phyloP scores from a whole-genome alignment of 257 asterid species.

The Capsicum pubescens region DNA sequence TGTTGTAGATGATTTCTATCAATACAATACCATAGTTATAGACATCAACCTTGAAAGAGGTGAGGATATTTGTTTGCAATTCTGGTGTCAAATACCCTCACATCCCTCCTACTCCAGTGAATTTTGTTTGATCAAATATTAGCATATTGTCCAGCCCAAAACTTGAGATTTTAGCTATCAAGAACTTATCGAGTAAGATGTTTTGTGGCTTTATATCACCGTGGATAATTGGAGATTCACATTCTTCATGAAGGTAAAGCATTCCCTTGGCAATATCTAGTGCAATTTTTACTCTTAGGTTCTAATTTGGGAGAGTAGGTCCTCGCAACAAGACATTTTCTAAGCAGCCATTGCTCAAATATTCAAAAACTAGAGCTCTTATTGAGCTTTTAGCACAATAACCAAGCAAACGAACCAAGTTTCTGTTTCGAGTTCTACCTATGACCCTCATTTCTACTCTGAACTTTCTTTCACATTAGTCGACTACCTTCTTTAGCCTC shows the following conservation, averaged over 20 bases:
- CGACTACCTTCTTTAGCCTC: constrained; percentile 38
- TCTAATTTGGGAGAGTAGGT: constrained; percentile 26
- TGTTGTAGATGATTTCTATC: constrained; percentile 37
- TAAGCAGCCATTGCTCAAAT: constrained; percentile 40
- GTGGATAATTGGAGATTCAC: constrained; percentile 42
- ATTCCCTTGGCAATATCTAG: constrained; percentile 41
- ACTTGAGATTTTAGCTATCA: constrained; percentile 40
- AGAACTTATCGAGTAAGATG: constrained; percentile 34
- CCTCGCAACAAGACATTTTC: constrained; percentile 33
- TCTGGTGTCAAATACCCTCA: constrained; percentile 44
- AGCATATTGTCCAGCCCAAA: constrained; percentile 38
- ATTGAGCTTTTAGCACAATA: constrained; percentile 37
- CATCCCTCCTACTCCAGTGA: constrained; percentile 38
- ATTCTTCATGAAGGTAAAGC: constrained; percentile 41
- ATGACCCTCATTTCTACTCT: constrained; percentile 36
- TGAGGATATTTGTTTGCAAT: constrained; percentile 33
- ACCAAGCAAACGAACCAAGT: constrained; percentile 39
- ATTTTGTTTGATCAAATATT: constrained; percentile 43
- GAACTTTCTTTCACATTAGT: constrained; percentile 42
- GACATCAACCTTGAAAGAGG: constrained; percentile 39
- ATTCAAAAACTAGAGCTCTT: constrained; percentile 40
- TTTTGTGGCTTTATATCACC: constrained; percentile 42
- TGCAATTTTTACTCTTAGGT: constrained; percentile 34
- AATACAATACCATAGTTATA: constrained; percentile 41
- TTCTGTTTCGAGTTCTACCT: constrained; percentile 40